These are phyloP conservation scores for Arabidopsis suecica DNA, from an alignment of 345 rosid genomes.

Conservation along the genomic window DNA sequence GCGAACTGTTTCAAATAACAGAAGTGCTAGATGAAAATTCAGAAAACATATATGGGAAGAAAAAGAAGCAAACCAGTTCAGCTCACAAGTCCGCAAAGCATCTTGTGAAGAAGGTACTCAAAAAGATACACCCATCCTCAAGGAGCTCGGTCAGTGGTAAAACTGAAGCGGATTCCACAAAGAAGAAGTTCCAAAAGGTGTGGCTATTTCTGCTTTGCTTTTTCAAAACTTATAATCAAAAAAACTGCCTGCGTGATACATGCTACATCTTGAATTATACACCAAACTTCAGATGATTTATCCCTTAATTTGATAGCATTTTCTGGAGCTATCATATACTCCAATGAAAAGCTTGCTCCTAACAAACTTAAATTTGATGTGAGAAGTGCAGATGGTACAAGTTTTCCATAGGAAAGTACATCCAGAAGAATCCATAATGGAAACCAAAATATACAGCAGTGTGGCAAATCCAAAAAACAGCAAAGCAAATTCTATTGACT, in stretches of 20 bases:
- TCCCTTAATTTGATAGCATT: slow-evolving; percentile 16
- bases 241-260: neutral
- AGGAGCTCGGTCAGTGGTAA: slow-evolving; percentile 39
- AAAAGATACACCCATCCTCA: slow-evolving; percentile 58
- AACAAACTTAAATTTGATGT: slow-evolving; percentile 19
- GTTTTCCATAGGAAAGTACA: slow-evolving; percentile 75
- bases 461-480: slow-evolving; percentile 40
- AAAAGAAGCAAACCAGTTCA: slow-evolving; percentile 54
- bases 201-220: slow-evolving; percentile 29
- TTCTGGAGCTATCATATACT: slow-evolving; percentile 9
- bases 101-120: slow-evolving; percentile 68
- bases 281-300: slow-evolving; percentile 24
- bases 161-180: slow-evolving; percentile 51
- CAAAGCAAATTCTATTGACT: slow-evolving; percentile 40
- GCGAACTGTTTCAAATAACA: slow-evolving; percentile 68
- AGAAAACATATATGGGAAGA: slow-evolving; percentile 47
- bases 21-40: slow-evolving; percentile 52
- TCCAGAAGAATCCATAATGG: slow-evolving; percentile 58
- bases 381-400: slow-evolving; percentile 67
- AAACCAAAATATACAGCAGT: slow-evolving; percentile 35
- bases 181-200: slow-evolving; percentile 75
- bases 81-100: slow-evolving; percentile 60
- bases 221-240: neutral
- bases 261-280: slow-evolving; percentile 23
- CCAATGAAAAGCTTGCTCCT: slow-evolving; percentile 25